Base-by-base conservation (phyloP, 2,329 filamentous ascomycete genomes). In the Calonectria naviculata region DNA sequence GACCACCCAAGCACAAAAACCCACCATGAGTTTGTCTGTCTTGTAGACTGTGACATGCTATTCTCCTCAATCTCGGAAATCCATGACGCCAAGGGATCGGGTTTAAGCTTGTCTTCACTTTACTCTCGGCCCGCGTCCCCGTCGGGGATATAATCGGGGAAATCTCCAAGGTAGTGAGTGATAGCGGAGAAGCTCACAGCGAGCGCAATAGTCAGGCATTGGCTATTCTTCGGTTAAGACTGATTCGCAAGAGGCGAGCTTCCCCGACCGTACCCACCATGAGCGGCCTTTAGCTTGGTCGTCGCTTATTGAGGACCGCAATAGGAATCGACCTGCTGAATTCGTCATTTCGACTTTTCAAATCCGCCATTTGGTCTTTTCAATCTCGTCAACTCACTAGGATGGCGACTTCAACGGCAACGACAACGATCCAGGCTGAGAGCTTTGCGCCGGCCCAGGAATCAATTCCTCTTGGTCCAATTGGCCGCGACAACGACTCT, bases 381-480 rank as follows among this genome's bases (percentile, higher is more conserved):
- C 15, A 64, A 29, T 10, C 41, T 52, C 41, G 10, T 38, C n/a
- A 34, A 47, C 42, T 38, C 61, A 64, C 31, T n/a, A 10, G 9
- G 4, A 64, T 64, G 41, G 42, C 46, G 28, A 46, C 26, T 21
- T 54, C 47, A 29, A 44, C 63, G 36, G 34, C 63, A 15, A 65
- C 63, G 26, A 56, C 49, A 41, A 62, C 60, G 24, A 47, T 64
- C 28, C 49, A 58, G n/a, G 49, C 64, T 4, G 60, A 64, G 21
- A 49, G 42, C 42, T 31, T 28, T 38, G 28, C 38, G 38, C 54
- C 52, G 4, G 26, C 15, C 6, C 34, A 61, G 19, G 62, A 66
- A 34, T 49, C 67, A 4, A 62, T 70, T 29, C 44, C 56, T 28
- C 67, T 70, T 2, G 54, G 38, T 2, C 36, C 44, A 4, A 44